Evolutionary conservation across 352 stramenopile genomes (phyloP).

Genomic region (Plasmopara halstedii): DNA sequence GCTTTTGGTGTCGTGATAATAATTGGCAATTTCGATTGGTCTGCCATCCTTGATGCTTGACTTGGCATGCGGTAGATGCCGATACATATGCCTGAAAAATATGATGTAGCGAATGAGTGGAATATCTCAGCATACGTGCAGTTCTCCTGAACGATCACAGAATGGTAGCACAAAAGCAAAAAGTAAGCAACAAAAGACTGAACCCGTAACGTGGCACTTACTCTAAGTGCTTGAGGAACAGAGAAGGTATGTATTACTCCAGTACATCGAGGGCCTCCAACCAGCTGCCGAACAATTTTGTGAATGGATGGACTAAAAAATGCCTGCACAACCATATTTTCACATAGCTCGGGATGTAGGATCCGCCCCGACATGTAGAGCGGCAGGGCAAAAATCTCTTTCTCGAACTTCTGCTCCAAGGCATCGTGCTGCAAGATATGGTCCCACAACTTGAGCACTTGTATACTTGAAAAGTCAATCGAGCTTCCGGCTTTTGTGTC

Average conservation of each 20-base stretch:
- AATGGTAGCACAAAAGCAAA: too few species aligned
- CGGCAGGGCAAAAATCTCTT: slow-evolving; percentile 72
- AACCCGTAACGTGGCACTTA: slow-evolving; percentile 13
- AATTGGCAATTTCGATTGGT: slow-evolving; percentile 54
- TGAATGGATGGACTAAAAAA: slow-evolving; percentile 84
- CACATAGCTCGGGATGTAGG: slow-evolving; percentile 72
- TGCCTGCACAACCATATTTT: slow-evolving; percentile 79
- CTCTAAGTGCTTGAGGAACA: slow-evolving; percentile 33
- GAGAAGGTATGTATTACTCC: slow-evolving; percentile 60
- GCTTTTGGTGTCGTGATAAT: slow-evolving; percentile 64
- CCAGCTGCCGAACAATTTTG: slow-evolving; percentile 75
- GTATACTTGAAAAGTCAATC: slow-evolving; percentile 12
- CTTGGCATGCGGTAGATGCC: slow-evolving; percentile 66
- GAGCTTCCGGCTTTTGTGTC: not conserved
- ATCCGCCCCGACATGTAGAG: slow-evolving; percentile 81
- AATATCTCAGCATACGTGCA: slow-evolving; percentile 62
- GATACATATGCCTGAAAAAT: slow-evolving; percentile 59
- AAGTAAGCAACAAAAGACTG: too few species aligned
- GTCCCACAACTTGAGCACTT: slow-evolving; percentile 58
- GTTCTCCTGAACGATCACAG: slow-evolving; percentile 16
- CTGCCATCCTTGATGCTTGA: slow-evolving; percentile 30
- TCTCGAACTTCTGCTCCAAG: slow-evolving; percentile 52
- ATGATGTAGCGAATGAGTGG: slow-evolving; percentile 42
- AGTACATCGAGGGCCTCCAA: slow-evolving; percentile 67
- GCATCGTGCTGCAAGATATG: slow-evolving; percentile 54